These are phyloP conservation scores for Monilinia vaccinii-corymbosi DNA, from an alignment of 2,329 filamentous ascomycete genomes.

Conservation along the genomic window DNA sequence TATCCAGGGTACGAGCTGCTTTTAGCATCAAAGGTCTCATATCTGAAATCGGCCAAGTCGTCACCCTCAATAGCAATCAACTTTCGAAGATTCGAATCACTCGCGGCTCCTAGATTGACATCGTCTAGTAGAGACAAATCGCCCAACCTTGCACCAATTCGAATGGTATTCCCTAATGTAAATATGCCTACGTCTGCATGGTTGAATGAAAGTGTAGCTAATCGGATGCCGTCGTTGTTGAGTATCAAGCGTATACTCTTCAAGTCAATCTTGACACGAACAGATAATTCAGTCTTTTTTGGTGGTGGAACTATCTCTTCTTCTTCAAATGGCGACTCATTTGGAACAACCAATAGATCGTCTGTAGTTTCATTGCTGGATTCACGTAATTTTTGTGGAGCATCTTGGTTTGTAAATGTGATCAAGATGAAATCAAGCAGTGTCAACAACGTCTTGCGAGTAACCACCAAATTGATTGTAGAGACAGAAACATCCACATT, in stretches of 20 bases:
- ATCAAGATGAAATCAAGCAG: conserved; percentile 87
- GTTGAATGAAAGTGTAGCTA: conserved; percentile 87
- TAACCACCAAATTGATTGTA: conserved; percentile 93
- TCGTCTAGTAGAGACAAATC: conserved; percentile 87
- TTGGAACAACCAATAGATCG: conserved; percentile 12
- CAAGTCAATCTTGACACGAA: conserved; percentile 86
- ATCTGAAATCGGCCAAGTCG: conserved; percentile 92
- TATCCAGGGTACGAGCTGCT: conserved; percentile 78
- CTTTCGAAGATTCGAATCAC: conserved; percentile 71
- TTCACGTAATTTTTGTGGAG: conserved; percentile 35
- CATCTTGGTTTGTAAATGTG: conserved; percentile 67
- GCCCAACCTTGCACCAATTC: conserved; percentile 76
- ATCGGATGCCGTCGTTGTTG: conserved; percentile 92
- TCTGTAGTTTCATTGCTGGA: conserved; percentile 25
- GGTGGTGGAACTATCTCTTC: conserved; percentile 20
- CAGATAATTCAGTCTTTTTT: conserved; percentile 36
- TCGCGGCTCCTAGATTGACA: conserved; percentile 80
- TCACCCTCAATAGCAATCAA: conserved; percentile 93
- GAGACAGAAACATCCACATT: conserved; percentile 88
- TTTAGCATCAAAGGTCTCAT: conserved; percentile 82
- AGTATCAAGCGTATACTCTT: conserved; percentile 90
- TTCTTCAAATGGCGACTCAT: conserved; percentile 5
- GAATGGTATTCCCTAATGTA: conserved; percentile 76
- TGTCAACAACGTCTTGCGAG: conserved; percentile 82
- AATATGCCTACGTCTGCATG: conserved; percentile 89